Base-by-base conservation (phyloP, 129 eudicot species). In the Escallonia herrerae region DNA sequence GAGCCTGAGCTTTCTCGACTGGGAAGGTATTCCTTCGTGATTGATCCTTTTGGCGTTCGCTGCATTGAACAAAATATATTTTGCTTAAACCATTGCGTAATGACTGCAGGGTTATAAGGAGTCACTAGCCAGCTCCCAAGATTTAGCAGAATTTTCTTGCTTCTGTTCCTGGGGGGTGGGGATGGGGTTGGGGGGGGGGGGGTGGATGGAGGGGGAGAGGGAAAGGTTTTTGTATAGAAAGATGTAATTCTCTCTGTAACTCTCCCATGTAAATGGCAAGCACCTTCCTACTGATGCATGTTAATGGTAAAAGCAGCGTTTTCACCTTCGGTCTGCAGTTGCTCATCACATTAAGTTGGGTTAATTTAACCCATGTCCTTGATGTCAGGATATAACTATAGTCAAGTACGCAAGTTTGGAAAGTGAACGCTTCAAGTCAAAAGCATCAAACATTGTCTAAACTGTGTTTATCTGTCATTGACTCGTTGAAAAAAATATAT, bases 1-100 rank as follows among this genome's bases (percentile, higher is more conserved):
- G 95, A 88, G 67, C 83, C 80, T 8, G 96, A 93, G 77, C 87
- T 93, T 12, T 85, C 89, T 55, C 83, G 85, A 41, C 56, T 88
- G 62, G 96, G 91, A 76, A 88, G 96, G 98, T 73, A 77, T 51
- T 53, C 8, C n/a, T 53, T 22, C 38, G 7, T 5, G 4, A 14
- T 40, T 7, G 66, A 41, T 44, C 12, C 22, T 57, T 33, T 8
- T 5, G 10, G 54, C 1, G 3, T 8, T 64, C 38, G 8, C 5
- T 72, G 37, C 5, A 7, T 8, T 12, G 12, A 3, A 33, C 15
- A 9, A 22, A 22, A 22, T 22, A 1, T 22, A 22, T 10, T 3
- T 47, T 41, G 22, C 42, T 62, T 15, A 64, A 50, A 50, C 1
- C 44, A 9, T 37, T 33, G 39, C 43, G 57, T 59, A 58, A 74